Conservation (phyloP, 306 rosid genomes). For the Argentina anserina region DNA sequence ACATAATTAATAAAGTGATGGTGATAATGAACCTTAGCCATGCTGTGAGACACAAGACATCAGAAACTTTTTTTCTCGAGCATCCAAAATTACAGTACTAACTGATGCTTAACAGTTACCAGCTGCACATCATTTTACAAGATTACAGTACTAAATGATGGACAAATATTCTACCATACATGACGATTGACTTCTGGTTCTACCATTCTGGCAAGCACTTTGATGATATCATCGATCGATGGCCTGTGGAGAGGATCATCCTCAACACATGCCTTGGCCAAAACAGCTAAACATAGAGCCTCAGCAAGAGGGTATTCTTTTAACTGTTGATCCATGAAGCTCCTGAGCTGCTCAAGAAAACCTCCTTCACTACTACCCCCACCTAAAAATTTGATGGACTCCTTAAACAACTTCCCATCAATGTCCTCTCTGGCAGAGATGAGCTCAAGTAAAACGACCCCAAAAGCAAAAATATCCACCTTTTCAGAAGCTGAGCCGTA, state of each 20-base stretch:
- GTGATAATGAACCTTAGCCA: constrained; percentile 1
- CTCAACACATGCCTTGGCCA: constrained; percentile 64
- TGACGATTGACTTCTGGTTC: constrained; percentile 17
- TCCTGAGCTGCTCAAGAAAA: constrained; percentile 59
- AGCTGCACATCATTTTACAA: background rate
- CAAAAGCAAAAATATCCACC: constrained; percentile 61
- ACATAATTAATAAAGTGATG: too few species aligned
- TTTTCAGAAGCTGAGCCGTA: constrained; percentile 37
- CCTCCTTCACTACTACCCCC: constrained; percentile 44
- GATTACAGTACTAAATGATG: background rate
- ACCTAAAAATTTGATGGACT: constrained; percentile 47
- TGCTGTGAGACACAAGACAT: background rate
- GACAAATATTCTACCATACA: background rate
- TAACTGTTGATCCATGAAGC: constrained; percentile 55
- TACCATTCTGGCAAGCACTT: constrained; percentile 54
- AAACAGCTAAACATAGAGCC: constrained; percentile 51
- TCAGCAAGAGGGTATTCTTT: constrained; percentile 52
- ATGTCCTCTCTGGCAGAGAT: constrained; percentile 51
- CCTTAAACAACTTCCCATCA: constrained; percentile 44
- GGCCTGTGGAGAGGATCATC: constrained; percentile 63
- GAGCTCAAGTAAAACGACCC: constrained; percentile 61
- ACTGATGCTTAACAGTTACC: too few species aligned
- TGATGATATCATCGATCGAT: constrained; percentile 60
- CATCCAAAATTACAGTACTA: background rate
- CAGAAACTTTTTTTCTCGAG: background rate